These are phyloP conservation scores for Thermothelomyces thermophilus DNA, from an alignment of 2,329 filamentous ascomycete genomes.

Conservation along the genomic window DNA sequence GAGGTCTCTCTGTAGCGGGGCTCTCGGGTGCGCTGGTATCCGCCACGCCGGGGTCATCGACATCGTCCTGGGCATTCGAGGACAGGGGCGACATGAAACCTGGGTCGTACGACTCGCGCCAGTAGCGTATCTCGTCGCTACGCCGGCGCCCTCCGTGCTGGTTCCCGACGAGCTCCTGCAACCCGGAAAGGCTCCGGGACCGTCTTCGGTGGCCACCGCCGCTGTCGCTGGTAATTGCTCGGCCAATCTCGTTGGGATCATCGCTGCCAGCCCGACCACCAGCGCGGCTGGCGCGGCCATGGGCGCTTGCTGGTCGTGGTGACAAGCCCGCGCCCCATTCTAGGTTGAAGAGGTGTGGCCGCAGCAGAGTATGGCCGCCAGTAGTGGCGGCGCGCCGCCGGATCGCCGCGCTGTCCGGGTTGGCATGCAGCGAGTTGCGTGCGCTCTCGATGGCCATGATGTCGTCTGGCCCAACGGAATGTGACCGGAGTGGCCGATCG, in stretches of 20 bases:
- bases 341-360: slow-evolving; percentile 31
- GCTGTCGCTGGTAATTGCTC: slow-evolving; percentile 52
- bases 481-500: slow-evolving; percentile 53
- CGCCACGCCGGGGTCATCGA: slow-evolving; percentile 28
- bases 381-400: slow-evolving; percentile 36
- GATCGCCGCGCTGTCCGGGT: slow-evolving; percentile 28
- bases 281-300: slow-evolving; percentile 38
- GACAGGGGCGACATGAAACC: slow-evolving; percentile 46
- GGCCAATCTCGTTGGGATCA: slow-evolving; percentile 52
- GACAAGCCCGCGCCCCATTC: slow-evolving; percentile 48
- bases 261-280: slow-evolving; percentile 28
- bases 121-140: slow-evolving; percentile 58
- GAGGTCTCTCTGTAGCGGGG: slow-evolving; percentile 28
- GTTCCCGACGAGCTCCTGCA: slow-evolving; percentile 36
- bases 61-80: slow-evolving; percentile 30
- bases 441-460: slow-evolving; percentile 47
- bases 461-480: slow-evolving; percentile 53
- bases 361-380: slow-evolving; percentile 33
- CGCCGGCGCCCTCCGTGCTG: slow-evolving; percentile 39
- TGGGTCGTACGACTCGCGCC: slow-evolving; percentile 54
- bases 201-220: slow-evolving; percentile 40
- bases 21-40: slow-evolving; percentile 31
- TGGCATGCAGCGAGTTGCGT: slow-evolving; percentile 47
- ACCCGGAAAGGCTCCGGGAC: slow-evolving; percentile 53
- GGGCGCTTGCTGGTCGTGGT: slow-evolving; percentile 55